Evolutionary conservation across 345 rosid genomes (phyloP).

Genomic region (Moricandia moricandioides): DNA sequence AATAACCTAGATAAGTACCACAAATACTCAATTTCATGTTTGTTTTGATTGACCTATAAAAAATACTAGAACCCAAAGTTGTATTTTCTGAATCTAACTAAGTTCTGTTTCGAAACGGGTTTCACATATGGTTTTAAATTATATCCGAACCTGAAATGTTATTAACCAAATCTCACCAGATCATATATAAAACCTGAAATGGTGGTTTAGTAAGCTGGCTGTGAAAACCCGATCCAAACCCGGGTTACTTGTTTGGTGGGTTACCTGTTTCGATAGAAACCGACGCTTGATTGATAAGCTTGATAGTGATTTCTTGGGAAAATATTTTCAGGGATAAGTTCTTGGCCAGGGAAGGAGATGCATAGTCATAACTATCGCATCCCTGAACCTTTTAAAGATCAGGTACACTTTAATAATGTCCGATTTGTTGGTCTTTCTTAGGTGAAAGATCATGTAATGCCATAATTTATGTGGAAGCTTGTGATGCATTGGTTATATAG

Average conservation of each 20-base stretch:
- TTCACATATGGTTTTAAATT: background rate
- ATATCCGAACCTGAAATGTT: background rate
- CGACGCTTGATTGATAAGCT: too few species aligned
- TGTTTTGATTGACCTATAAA: background rate
- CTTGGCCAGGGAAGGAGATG: constrained; percentile 89
- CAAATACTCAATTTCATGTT: background rate
- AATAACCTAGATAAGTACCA: background rate
- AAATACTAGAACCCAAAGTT: background rate
- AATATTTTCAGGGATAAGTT: constrained; percentile 46
- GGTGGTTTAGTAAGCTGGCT: too few species aligned
- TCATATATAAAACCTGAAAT: too few species aligned
- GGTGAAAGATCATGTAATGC: background rate
- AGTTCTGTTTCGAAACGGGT: background rate
- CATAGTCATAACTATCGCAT: constrained; percentile 83
- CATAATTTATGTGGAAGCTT: background rate
- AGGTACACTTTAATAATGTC: too few species aligned
- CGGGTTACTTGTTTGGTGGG: too few species aligned
- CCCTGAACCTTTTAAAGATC: constrained; percentile 62
- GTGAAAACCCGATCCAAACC: too few species aligned
- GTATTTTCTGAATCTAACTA: background rate
- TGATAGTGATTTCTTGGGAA: too few species aligned
- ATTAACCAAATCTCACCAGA: too few species aligned
- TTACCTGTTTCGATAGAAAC: too few species aligned
- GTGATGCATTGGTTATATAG: constrained; percentile 36
- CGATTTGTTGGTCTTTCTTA: too few species aligned